Percentiles rank a stretch among this genome's conserved stretches.
These are phyloP conservation scores for Kodamaea plutei DNA, from an alignment of 1,139 yeast genomes.

Conservation along the genomic window DNA sequence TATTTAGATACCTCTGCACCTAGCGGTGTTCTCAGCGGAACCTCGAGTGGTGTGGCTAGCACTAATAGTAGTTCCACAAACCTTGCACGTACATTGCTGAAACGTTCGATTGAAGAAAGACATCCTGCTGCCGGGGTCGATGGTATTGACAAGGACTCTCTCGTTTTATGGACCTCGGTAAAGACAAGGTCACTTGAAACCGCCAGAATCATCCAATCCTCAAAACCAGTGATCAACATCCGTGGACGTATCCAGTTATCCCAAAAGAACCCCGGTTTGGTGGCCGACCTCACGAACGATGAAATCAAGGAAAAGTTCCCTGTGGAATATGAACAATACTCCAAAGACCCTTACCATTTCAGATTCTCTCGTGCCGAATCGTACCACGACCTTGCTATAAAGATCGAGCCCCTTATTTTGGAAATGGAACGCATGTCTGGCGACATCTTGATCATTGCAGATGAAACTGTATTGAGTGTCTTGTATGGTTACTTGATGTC, in stretches of 20 bases:
- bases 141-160: constrained; percentile 46
- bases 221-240: constrained; percentile 43
- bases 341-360: constrained; percentile 84
- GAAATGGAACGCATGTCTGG: constrained; percentile 92
- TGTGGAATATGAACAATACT: constrained; percentile 61
- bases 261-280: constrained; percentile 88
- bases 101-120: constrained; percentile 22
- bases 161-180: constrained; percentile 90
- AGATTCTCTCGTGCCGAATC: constrained; percentile 91
- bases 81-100: constrained; percentile 33
- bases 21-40: constrained; percentile 4
- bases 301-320: constrained; percentile 62
- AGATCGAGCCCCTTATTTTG: constrained; percentile 86
- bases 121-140: constrained; percentile 49
- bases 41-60: constrained; percentile 5
- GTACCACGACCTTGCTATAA: constrained; percentile 91
- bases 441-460: constrained; percentile 86
- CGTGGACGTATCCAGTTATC: constrained; percentile 78
- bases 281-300: constrained; percentile 60
- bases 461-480: constrained; percentile 83
- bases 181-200: constrained; percentile 80
- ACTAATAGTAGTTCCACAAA: constrained; percentile 10
- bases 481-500: constrained; percentile 95
- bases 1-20: constrained; percentile 22
- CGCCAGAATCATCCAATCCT: constrained; percentile 58